Base-by-base conservation (phyloP, 2,329 filamentous ascomycete species). In the Didymella pomorum region DNA sequence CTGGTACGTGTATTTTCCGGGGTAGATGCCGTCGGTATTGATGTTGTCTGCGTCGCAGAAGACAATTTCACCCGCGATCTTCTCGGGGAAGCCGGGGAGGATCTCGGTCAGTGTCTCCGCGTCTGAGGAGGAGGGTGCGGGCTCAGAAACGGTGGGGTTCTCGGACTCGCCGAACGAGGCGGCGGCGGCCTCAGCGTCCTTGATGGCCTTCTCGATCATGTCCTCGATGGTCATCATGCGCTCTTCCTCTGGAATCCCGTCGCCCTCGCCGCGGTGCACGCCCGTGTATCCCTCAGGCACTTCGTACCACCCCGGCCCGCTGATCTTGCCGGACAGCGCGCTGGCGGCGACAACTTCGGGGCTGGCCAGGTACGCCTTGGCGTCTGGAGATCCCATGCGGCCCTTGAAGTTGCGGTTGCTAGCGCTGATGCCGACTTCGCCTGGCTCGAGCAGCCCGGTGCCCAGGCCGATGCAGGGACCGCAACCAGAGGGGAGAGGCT, bases 341-440 rank as follows among this genome's bases (percentile, higher is more conserved):
- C 91, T 96, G 8, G 95, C 93, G 4, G 94, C 94, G 0, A 98
- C 94, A 2, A 97, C 89, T 71, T 97, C 93, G 0, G 95, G 93
- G 65, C 90, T 94, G 6, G 89, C 90, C 0, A 97, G 87, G 74
- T 97, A 97, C 0, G 92, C 92, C 70, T 92, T 88, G 0, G 92
- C 91, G 5, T 91, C 86, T 2, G 85, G 87, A 14, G 85, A 89
- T 3, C 93, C 93, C 91, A 97, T 96, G 2, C 93, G 87, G 0
- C 93, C 93, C 77, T 93, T 93, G 82, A 93, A 97, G 76, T 97
- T 97, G 11, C 93, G 84, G 80, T 97, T 97, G 50, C 84, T 88
- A 0, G 92, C 91, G 60, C 84, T 88, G 66, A 97, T 93, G 21
- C 93, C 93, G 10, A 93, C 87, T 79, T 97, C 93, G n/a, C 91